Conservation (phyloP, 208 protist species). For the Leishmania braziliensis region DNA sequence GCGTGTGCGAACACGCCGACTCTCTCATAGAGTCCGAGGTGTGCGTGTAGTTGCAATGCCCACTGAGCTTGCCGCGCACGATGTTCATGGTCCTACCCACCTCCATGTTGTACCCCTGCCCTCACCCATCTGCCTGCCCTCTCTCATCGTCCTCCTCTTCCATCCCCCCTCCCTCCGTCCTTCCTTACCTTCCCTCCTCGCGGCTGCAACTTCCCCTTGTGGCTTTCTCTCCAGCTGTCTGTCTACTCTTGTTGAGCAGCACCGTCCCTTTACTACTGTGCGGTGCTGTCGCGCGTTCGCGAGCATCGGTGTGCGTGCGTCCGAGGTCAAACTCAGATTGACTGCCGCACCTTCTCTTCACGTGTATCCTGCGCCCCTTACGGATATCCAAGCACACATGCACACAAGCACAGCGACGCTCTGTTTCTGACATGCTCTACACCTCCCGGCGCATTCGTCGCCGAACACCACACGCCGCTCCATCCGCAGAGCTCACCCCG, state of each 20-base stretch:
- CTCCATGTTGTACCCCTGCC: background rate
- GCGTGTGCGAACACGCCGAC: background rate
- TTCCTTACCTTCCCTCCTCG: background rate
- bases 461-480: background rate
- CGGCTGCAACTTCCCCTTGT: background rate
- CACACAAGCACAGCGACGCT: background rate
- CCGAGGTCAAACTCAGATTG: background rate
- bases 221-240: background rate
- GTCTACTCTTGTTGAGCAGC: background rate
- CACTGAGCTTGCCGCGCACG: background rate
- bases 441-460: background rate
- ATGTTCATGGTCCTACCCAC: background rate
- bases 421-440: background rate
- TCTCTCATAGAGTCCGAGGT: background rate
- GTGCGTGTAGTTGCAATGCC: background rate
- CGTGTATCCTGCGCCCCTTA: background rate
- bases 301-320: constrained; percentile 2
- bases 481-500: background rate
- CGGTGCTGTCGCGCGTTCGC: background rate
- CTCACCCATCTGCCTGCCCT: background rate
- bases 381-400: background rate
- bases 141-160: background rate
- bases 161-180: background rate
- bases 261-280: no score
- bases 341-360: background rate